Base-by-base conservation (phyloP, 1,284 basidiomycete species). In the Omphalotus olearius region DNA sequence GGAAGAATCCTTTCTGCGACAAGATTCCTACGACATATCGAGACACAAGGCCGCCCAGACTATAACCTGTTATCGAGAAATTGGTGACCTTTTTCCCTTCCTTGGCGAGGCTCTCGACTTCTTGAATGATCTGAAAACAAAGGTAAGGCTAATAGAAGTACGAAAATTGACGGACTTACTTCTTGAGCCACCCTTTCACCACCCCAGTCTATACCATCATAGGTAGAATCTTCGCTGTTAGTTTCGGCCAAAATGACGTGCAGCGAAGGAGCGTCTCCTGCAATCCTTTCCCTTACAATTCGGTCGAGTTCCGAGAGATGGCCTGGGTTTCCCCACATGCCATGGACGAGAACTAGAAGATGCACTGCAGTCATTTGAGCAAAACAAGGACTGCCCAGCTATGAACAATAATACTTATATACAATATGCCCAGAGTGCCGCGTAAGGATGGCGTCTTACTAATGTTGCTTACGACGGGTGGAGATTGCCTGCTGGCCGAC, bases 11-110 rank as follows among this genome's bases (percentile, higher is more conserved):
- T 45, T 79, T 76, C 38, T 86, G 80, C 55, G 83, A 73, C 23
- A 94, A 73, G 39, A 92, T 76, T 1, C 86, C 92, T 48, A 91
- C 70, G 42, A 85, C 75, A 65, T 91, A 94, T 28, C 92, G 82
- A 11, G 85, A 78, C 10, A 93, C 71, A 4, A 94, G 73, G 1
- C 91, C 92, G 3, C 91, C 92, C 3, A 94, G 72, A 54, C 83
- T 87, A 65, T 94, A 94, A 11, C 90, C 90, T 1, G 82, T 82
- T 14, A 88, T 73, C 3, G 87, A 90, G 60, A 91, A 84, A 23
- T 75, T 72, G 43, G 75, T 78, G 3, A 92, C 84, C 25, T 64
- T 75, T 57, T 71, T 74, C 4, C 78, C 79, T 16, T 77, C 69
- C n/a, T 65, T 58, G 54, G 79, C 72, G 11, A 90, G 67, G 42